These are phyloP conservation scores for Phytophthora pinifolia DNA, from an alignment of 352 stramenopile genomes.

Conservation along the genomic window DNA sequence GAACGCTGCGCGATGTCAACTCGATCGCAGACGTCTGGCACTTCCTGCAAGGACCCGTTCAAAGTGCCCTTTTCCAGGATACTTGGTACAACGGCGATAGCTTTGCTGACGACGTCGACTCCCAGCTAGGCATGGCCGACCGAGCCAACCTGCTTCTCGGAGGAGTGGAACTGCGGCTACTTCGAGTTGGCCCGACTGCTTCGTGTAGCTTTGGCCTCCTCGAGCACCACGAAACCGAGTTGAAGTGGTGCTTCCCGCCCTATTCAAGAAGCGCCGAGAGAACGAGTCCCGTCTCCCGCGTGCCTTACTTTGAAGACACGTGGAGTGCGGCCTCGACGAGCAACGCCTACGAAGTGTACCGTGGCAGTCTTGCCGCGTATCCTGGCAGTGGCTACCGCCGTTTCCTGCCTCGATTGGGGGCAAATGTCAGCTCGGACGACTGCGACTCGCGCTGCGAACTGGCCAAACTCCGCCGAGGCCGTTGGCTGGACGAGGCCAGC, in stretches of 20 bases:
- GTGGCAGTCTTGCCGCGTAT: constrained; percentile 41
- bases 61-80: constrained; percentile 46
- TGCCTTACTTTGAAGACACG: constrained; percentile 35
- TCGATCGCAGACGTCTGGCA: constrained; percentile 55
- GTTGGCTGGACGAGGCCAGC: constrained; percentile 57
- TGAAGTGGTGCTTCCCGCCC: constrained; percentile 39
- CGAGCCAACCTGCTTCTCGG: constrained; percentile 58
- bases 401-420: constrained; percentile 25
- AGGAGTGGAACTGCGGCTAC: constrained; percentile 48
- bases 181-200: constrained; percentile 40
- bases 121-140: constrained; percentile 50
- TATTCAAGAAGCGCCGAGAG: constrained; percentile 32
- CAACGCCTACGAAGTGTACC: constrained; percentile 23
- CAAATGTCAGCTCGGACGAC: not conserved
- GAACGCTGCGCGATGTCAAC: constrained; percentile 36
- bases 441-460: constrained; percentile 48
- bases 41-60: constrained; percentile 45
- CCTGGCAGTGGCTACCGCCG: constrained; percentile 27
- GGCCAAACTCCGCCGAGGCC: constrained; percentile 22
- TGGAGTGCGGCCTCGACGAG: constrained; percentile 10
- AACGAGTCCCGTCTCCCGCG: constrained; percentile 12
- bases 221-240: constrained; percentile 2
- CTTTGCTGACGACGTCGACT: constrained; percentile 47
- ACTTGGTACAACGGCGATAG: constrained; percentile 61
- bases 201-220: constrained; percentile 16